Percentiles rank a stretch among this genome's conserved stretches.
These are phyloP conservation scores for Purshia tridentata DNA, from an alignment of 306 rosid species.

Conservation along the genomic window DNA sequence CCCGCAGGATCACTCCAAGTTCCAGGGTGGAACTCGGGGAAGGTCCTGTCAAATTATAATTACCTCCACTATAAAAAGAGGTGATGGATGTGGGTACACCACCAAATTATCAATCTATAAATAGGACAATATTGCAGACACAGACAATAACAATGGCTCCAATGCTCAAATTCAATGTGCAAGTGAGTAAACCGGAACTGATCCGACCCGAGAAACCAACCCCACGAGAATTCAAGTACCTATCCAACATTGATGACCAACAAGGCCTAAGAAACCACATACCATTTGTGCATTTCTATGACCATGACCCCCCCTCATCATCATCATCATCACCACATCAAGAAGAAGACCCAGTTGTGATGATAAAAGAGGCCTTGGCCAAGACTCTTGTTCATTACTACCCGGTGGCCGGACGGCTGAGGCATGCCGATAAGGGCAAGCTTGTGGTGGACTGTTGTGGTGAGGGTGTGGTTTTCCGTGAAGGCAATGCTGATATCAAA, in stretches of 20 bases:
- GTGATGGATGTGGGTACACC: neutral
- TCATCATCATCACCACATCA: neutral
- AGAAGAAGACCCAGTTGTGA: conserved; percentile 13
- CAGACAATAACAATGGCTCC: neutral
- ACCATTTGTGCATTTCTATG: conserved; percentile 28
- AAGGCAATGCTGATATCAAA: conserved; percentile 15
- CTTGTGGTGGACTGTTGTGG: conserved; percentile 28
- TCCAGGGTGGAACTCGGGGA: too few species aligned
- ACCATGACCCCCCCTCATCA: conserved; percentile 4
- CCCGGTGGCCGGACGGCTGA: conserved; percentile 26
- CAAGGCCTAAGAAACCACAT: conserved; percentile 31
- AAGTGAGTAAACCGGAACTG: conserved; percentile 12
- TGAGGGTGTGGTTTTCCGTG: conserved; percentile 27
- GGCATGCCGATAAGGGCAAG: conserved; percentile 20
- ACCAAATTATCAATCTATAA: neutral
- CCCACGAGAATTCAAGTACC: conserved; percentile 11
- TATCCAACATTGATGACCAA: conserved; percentile 35
- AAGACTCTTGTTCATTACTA: conserved; percentile 20
- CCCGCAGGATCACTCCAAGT: too few species aligned
- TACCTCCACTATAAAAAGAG: neutral
- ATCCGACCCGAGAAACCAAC: conserved; percentile 20
- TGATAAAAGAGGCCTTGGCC: conserved; percentile 20
- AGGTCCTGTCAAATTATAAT: too few species aligned
- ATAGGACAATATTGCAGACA: too few species aligned
- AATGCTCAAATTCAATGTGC: conserved; percentile 7